Conservation (phyloP, 2,329 filamentous ascomycete genomes). For the Emergomyces africanus region DNA sequence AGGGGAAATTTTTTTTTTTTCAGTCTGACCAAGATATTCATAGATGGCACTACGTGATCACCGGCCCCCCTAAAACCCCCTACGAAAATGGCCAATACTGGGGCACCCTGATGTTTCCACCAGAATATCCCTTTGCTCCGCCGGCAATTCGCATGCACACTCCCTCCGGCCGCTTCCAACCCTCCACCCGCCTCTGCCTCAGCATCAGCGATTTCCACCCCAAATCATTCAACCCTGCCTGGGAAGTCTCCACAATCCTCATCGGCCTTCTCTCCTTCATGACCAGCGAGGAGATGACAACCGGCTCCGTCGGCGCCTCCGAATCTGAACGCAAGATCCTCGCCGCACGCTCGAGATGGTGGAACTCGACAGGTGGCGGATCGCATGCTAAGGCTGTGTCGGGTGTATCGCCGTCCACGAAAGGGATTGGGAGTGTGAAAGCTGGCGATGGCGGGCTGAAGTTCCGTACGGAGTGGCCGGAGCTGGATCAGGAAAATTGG, state of each 20-base stretch:
- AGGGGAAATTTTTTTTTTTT: too few relatives aligned
- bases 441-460: conserved; percentile 85
- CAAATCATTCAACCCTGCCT: conserved; percentile 94
- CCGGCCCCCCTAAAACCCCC: conserved; percentile 83
- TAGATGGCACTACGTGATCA: conserved; percentile 91
- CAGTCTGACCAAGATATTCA: conserved; percentile 8
- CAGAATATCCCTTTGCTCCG: conserved; percentile 93
- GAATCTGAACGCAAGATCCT: conserved; percentile 65
- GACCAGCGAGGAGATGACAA: conserved; percentile 98
- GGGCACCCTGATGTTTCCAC: conserved; percentile 90
- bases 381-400: conserved; percentile 42
- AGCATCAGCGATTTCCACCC: conserved; percentile 97
- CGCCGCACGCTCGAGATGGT: conserved; percentile 74
- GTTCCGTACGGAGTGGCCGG: conserved; percentile 81
- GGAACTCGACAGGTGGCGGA: conserved; percentile 89
- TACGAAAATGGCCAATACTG: conserved; percentile 96
- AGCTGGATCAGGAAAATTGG: conserved; percentile 80
- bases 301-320: conserved; percentile 68
- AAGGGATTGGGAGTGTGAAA: conserved; percentile 67
- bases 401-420: conserved; percentile 42
- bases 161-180: conserved; percentile 87
- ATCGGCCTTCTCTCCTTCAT: conserved; percentile 94
- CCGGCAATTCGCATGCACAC: conserved; percentile 99
- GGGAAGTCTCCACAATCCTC: conserved; percentile 94
- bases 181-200: conserved; percentile 79